Evolutionary conservation across 2,329 filamentous ascomycete species (phyloP).

Genomic region (Knufia petricola): DNA sequence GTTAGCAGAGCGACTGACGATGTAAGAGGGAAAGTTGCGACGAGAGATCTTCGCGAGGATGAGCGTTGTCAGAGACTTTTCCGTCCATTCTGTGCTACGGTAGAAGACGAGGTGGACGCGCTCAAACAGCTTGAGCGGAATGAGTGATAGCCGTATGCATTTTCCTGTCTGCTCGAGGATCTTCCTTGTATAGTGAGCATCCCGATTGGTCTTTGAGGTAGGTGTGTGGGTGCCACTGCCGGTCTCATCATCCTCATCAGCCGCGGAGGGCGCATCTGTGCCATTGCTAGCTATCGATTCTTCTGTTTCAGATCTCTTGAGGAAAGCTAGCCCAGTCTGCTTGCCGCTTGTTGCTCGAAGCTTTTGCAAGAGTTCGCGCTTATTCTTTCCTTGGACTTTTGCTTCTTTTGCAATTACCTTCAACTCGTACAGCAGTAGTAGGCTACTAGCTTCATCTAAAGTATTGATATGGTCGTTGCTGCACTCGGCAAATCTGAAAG

Average conservation of each 20-base stretch:
- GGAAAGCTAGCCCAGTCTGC: slow-evolving; percentile 65
- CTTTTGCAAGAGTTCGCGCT: slow-evolving; percentile 66
- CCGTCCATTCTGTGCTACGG: slow-evolving; percentile 90
- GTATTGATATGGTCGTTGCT: slow-evolving; percentile 64
- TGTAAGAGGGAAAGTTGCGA: slow-evolving; percentile 78
- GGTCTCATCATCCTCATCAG: slow-evolving; percentile 30
- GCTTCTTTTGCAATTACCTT: slow-evolving; percentile 76
- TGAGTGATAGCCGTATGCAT: slow-evolving; percentile 68
- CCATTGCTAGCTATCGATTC: slow-evolving; percentile 35
- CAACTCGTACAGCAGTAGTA: slow-evolving; percentile 80
- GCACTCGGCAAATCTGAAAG: slow-evolving; percentile 70
- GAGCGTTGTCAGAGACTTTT: slow-evolving; percentile 89
- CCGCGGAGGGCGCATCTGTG: slow-evolving; percentile 21
- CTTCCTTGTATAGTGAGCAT: slow-evolving; percentile 65
- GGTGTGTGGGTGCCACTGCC: slow-evolving; percentile 26
- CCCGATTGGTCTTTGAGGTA: slow-evolving; percentile 49
- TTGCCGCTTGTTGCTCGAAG: slow-evolving; percentile 63
- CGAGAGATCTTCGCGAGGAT: slow-evolving; percentile 84
- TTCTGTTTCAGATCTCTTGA: slow-evolving; percentile 55
- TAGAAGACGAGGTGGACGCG: slow-evolving; percentile 94
- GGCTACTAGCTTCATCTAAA: slow-evolving; percentile 70
- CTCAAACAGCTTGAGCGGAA: slow-evolving; percentile 73
- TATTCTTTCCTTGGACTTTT: slow-evolving; percentile 80
- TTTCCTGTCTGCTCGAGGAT: slow-evolving; percentile 69
- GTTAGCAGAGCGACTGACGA: slow-evolving; percentile 79